These are phyloP conservation scores for Euphorbia peplus DNA, from an alignment of 345 rosid genomes.

Conservation along the genomic window DNA sequence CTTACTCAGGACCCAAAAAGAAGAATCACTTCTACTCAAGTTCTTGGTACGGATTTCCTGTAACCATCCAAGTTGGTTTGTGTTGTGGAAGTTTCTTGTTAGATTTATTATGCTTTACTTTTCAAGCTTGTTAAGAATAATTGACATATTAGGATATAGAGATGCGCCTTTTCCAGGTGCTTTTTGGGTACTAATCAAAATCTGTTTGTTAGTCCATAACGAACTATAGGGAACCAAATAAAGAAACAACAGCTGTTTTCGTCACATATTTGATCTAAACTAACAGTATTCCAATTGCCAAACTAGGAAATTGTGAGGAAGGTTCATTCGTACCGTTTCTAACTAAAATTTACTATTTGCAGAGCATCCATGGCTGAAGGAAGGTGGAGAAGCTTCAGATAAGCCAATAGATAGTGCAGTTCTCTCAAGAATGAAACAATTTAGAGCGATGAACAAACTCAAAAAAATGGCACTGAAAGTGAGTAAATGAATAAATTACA, in stretches of 20 bases:
- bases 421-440: slow-evolving; percentile 33
- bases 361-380: slow-evolving; percentile 34
- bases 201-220: neutral
- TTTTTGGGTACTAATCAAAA: neutral
- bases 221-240: neutral
- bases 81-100: neutral
- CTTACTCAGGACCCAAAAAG: slow-evolving; percentile 30
- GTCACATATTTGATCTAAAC: neutral
- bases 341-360: neutral
- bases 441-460: slow-evolving; percentile 32
- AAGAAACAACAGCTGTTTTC: neutral
- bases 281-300: neutral
- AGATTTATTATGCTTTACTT: neutral
- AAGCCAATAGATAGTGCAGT: slow-evolving; percentile 35
- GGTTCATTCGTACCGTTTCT: neutral
- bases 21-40: slow-evolving; percentile 32
- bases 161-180: neutral
- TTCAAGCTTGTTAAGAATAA: neutral
- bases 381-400: slow-evolving; percentile 34
- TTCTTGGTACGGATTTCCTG: slow-evolving; percentile 20
- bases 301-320: neutral
- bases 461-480: slow-evolving; percentile 32
- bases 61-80: neutral
- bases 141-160: neutral
- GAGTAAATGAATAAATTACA: neutral